Evolutionary conservation across 2,329 filamentous ascomycete species (phyloP), one percentile per base, ranked within the genome.

Genomic region (Alternaria panax): DNA sequence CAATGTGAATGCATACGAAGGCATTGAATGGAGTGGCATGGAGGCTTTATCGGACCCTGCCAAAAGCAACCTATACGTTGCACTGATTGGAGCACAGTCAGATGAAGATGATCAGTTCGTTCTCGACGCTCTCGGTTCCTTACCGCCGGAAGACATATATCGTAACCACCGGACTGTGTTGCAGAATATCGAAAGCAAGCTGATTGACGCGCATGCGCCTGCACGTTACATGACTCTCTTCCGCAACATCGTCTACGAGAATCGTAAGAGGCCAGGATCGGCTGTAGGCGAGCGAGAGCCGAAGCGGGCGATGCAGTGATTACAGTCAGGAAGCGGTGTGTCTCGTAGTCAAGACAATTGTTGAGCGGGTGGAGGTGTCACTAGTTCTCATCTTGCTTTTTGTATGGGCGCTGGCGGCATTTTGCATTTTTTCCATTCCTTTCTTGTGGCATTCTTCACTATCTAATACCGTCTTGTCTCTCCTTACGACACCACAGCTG

Each of bases 51-150:
- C 57, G 18, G 64, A 75, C 14, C 65, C 73, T 7, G 54, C 54
- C 3, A 63, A 75, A 28, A 74, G 68, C 63, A 78, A 78, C 28
- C 58, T 78, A 2, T 77, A 74, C 42, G 62, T 69, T 14, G 68
- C 66, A 34, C 64, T 78, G 22, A 75, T 78, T 14, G 72, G 68
- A 18, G 51, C 59, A 4, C 59, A 62, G 36, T 36, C 40, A 12
- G 63, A 68, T 14, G 57, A 53, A 6, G 56, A 62, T 2, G 55
- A 65, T 1, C 59, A 67, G 7, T 78, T 78, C 42, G 73, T 74
- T 4, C 58, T 78, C n/a, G 68, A 70, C 20, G 67, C 67, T 14
- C 68, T 78, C 5, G 63, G 51, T 24, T 58, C 53, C 5, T 62
- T 78, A 27, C 75, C 72, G 3, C 69, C 71, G 11, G 74, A 75